These are phyloP conservation scores for Cruciata laevipes DNA, from an alignment of 257 asterid genomes.

Conservation along the genomic window DNA sequence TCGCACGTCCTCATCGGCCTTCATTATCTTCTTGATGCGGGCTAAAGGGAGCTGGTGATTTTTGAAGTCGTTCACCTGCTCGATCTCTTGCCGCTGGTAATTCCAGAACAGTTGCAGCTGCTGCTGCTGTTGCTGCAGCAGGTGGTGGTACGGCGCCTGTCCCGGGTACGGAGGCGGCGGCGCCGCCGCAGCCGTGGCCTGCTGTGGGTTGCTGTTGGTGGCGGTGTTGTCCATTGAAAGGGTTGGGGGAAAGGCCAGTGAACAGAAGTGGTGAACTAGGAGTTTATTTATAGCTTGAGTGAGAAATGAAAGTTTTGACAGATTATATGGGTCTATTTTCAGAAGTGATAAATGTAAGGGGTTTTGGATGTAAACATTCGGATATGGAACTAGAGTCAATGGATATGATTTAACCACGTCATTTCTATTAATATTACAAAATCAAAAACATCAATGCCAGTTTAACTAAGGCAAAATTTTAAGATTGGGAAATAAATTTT, in stretches of 20 bases:
- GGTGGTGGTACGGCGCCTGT: conserved; percentile 64
- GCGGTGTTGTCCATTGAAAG: conserved; percentile 51
- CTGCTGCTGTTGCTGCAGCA: conserved; percentile 76
- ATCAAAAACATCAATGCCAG: too few relatives aligned
- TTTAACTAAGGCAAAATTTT: too few relatives aligned
- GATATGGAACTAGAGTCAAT: background rate
- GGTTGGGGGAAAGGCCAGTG: background rate
- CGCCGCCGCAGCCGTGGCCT: conserved; percentile 37
- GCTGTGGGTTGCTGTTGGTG: conserved; percentile 39
- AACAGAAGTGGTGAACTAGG: background rate
- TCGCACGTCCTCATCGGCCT: conserved; percentile 90
- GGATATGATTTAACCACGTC: background rate
- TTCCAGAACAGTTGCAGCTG: conserved; percentile 80
- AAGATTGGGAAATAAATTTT: too few relatives aligned
- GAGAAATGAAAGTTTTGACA: background rate
- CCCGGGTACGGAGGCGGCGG: conserved; percentile 39
- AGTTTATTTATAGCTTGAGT: background rate
- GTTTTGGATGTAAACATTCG: background rate
- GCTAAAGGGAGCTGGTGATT: conserved; percentile 88
- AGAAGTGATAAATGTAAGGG: background rate
- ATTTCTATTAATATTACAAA: too few relatives aligned
- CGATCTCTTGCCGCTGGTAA: conserved; percentile 67
- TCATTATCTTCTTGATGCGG: conserved; percentile 92
- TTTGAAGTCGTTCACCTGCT: conserved; percentile 75
- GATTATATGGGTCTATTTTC: background rate